These are phyloP conservation scores for Pezicula radicicola DNA, from an alignment of 2,329 filamentous ascomycete species.

Conservation along the genomic window DNA sequence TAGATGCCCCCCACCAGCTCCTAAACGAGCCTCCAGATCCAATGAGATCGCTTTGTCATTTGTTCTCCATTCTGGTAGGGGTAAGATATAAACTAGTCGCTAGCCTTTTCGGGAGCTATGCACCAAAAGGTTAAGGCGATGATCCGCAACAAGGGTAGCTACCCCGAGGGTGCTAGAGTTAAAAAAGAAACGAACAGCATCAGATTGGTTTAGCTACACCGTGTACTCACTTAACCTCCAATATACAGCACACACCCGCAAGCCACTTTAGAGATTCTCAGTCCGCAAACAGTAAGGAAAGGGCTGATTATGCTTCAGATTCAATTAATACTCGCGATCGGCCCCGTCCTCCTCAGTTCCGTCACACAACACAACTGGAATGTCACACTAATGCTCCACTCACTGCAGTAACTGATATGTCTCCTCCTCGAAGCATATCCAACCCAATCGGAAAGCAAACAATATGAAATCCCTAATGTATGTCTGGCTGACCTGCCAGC, in stretches of 20 bases:
- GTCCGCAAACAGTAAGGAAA: not conserved
- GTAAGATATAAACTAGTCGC: too few relatives aligned
- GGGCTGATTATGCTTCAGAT: not conserved
- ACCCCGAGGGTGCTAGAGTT: not conserved
- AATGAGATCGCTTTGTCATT: too few relatives aligned
- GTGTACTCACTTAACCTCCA: not conserved
- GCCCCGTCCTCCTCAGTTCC: too few relatives aligned
- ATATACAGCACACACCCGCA: not conserved
- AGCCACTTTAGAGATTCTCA: not conserved
- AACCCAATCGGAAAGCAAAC: conserved; percentile 4
- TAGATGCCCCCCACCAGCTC: too few relatives aligned
- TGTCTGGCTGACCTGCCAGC: not conserved
- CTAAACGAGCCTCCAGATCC: too few relatives aligned
- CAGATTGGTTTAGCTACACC: not conserved
- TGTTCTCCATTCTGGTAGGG: too few relatives aligned
- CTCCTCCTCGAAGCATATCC: not conserved
- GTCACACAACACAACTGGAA: not conserved
- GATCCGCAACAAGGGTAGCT: conserved; percentile 7
- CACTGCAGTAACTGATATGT: not conserved
- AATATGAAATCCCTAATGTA: not conserved
- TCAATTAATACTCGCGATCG: too few relatives aligned
- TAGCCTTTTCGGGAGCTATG: not conserved
- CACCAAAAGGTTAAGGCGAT: conserved; percentile 4
- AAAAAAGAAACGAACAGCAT: not conserved
- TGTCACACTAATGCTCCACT: conserved; percentile 1